Base-by-base conservation (phyloP, 176 grass and related monocot species). In the Puya raimondii region DNA sequence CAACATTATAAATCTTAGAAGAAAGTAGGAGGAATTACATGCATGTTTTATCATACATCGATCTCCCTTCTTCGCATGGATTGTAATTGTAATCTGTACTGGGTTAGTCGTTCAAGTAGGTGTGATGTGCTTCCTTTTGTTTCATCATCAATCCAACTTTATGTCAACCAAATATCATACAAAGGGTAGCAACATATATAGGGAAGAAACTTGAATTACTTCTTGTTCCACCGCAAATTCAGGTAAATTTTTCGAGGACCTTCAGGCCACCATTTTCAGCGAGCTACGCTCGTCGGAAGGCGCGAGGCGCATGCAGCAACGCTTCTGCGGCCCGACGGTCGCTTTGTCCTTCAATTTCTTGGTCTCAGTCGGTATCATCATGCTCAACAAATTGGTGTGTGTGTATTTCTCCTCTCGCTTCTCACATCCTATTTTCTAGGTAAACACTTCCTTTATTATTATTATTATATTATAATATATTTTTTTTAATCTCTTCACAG, bases 361-460 rank as follows among this genome's bases (percentile, higher is more conserved):
- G n/a, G 67, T 69, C 47, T 69, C 67, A 18, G 67, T 69, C 50
- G 67, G 67, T 50, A 69, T 69, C 17, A 69, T 69, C 47, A 69
- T 69, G 67, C 49, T 69, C 47, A 69, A 69, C 67, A 69, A 69
- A 50, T 69, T 69, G 67, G 67, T 69, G 15, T 21, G 47, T 65
- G n/a, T 2, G 25, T 26, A 26, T 20, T 51, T 13, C 67, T 18
- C 18, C 47, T 69, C n/a, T n/a, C 13, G 9, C 18, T 65, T 15
- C 22, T 26, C 11, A 65, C 25, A 65, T 42, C 20, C 16, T 65
- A 42, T 26, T 26, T 26, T 26, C 25, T 26, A 26, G 25, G 25
- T 2, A 12, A 13, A 26, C 27, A 23, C 22, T 42, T 12, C 23
- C 7, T 65, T 1, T 26, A 2, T 2, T 26, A 26, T 26, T 26